Conservation (phyloP, 1,139 yeast species). For the Hemisphaericaspora lyxosophila region DNA sequence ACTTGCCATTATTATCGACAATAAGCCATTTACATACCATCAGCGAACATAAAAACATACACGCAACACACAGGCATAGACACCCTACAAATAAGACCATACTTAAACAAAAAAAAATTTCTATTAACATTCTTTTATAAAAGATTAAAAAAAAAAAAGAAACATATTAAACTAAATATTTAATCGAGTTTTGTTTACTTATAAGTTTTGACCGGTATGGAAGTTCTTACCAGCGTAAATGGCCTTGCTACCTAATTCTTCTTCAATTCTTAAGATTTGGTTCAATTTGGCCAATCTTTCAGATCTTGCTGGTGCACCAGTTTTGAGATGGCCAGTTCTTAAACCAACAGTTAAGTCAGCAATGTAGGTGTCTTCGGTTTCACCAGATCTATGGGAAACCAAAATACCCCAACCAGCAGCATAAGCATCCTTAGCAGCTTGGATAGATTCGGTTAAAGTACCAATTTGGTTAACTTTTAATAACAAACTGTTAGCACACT, state of each 20-base stretch:
- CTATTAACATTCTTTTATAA: slow-evolving; percentile 1
- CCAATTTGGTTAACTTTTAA: slow-evolving; percentile 97
- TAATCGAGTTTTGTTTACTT: slow-evolving; percentile 12
- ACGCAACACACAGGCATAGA: no score
- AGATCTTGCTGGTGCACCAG: slow-evolving; percentile 99
- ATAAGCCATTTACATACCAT: no score
- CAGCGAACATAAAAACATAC: no score
- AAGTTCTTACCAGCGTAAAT: slow-evolving; percentile 89
- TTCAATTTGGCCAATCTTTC: slow-evolving; percentile 98
- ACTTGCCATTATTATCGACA: no score
- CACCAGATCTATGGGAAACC: slow-evolving; percentile 99
- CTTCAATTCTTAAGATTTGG: slow-evolving; percentile 97
- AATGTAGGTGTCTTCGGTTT: slow-evolving; percentile 96
- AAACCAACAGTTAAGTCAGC: slow-evolving; percentile 96
- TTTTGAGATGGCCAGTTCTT: slow-evolving; percentile 96
- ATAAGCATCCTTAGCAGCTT: slow-evolving; percentile 89
- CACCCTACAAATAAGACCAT: background rate
- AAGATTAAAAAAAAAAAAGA: background rate
- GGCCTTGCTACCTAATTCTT: slow-evolving; percentile 94
- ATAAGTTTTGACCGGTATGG: slow-evolving; percentile 50
- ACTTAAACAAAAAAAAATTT: background rate
- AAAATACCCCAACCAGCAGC: slow-evolving; percentile 96
- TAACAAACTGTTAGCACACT: slow-evolving; percentile 88
- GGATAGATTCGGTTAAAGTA: slow-evolving; percentile 84
- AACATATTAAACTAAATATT: slow-evolving; percentile 1